Percentiles rank a stretch among this genome's conserved stretches.
Evolutionary conservation across 2,329 filamentous ascomycete genomes (phyloP).

Genomic region (Leptographium wingfieldii): DNA sequence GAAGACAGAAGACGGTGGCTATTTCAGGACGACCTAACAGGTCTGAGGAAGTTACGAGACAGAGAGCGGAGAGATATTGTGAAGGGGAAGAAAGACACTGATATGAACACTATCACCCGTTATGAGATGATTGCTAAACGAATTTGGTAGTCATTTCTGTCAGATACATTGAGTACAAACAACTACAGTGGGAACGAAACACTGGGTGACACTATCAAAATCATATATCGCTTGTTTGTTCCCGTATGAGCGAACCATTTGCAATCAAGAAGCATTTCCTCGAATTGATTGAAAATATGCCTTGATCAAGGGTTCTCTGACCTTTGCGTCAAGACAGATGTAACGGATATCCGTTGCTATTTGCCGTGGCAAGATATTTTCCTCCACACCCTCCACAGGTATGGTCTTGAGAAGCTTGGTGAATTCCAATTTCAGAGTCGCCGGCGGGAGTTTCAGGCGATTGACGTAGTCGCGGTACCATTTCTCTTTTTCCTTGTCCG

Average conservation of each 20-base stretch:
- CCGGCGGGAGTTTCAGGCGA: conserved; percentile 51
- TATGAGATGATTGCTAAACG: conserved; percentile 96
- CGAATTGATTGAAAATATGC: conserved; percentile 39
- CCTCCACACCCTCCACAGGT: conserved; percentile 46
- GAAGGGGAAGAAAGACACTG: conserved; percentile 39
- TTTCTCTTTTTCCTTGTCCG: conserved; percentile 69
- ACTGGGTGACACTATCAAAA: background rate
- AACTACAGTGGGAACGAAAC: background rate
- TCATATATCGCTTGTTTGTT: background rate
- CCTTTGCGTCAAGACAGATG: conserved; percentile 48
- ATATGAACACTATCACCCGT: conserved; percentile 55
- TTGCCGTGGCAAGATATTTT: conserved; percentile 45
- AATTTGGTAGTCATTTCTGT: conserved; percentile 57
- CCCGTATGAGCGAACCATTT: background rate
- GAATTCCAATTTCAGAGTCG: conserved; percentile 58
- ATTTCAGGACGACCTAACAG: conserved; percentile 72
- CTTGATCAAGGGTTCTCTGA: conserved; percentile 52
- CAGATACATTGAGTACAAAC: background rate
- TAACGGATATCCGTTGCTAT: conserved; percentile 57
- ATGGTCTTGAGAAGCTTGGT: conserved; percentile 50
- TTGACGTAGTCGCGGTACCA: conserved; percentile 63
- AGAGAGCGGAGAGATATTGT: conserved; percentile 52
- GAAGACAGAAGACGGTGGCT: conserved; percentile 81
- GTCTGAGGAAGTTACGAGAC: conserved; percentile 45
- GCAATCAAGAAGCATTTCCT: background rate